Base-by-base conservation (phyloP, 805 yeast genomes). In the Yamadazyma insecticola region DNA sequence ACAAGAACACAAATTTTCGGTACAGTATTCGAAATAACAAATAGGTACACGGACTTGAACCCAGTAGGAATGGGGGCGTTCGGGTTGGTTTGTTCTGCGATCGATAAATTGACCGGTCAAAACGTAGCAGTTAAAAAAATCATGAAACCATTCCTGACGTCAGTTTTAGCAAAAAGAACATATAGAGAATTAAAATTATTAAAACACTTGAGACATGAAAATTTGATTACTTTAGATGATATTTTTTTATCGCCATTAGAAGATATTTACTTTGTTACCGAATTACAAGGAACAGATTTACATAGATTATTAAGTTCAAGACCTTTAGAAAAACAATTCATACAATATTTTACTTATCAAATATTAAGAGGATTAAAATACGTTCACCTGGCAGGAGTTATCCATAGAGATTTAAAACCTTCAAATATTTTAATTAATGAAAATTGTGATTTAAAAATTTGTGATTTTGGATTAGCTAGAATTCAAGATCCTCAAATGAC, bases 41-140 rank as follows among this genome's bases (percentile, higher is more conserved):
- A 76, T 49, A 65, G 96, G 43, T 92, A 92, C 63, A 75, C 85
- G 4, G 96, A 90, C 52, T 71, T 92, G 40, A 90, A 88, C 51
- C 98, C 99, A 2, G 96, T 92, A 30, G 99, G 99, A 0, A 92
- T 92, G 99, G 99, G 99, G 16, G 98, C 98, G 6, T 92, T 92
- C 55, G 99, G 99, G 4, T 72, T 92, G 13, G 99, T 92, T 23
- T 92, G 98, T 44, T 87, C 96, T 6, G 99, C 98, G 1, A 76
- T 81, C 35, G 98, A 92, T 60, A 85, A 81, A 45, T 72, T 89
- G 39, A 88, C 96, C 0, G 79, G 77, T 33, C 96, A 89, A 57
- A 86, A 82, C 45, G 98, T 92, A 22, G 99, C 99, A 28, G 92
- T 92, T 39, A 92, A 92, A 58, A 92, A 92, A 66, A 90, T 92